These are phyloP conservation scores for Oryza glaberrima DNA, from an alignment of 176 grass and related monocot species.

Conservation along the genomic window DNA sequence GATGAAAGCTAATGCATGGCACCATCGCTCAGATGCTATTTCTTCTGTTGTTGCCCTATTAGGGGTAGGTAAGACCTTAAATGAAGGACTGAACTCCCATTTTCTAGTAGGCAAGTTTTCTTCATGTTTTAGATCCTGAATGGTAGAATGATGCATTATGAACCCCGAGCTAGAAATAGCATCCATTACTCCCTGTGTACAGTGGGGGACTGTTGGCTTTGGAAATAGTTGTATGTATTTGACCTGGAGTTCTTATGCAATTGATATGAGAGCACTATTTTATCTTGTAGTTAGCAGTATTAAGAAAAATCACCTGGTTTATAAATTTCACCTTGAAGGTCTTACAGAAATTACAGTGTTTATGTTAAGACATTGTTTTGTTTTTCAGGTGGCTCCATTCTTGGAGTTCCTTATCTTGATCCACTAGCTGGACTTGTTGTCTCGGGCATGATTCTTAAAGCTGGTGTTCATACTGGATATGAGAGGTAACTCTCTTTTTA, in stretches of 20 bases:
- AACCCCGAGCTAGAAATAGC: background rate
- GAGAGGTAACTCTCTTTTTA: conserved; percentile 62
- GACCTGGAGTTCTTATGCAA: conserved; percentile 5
- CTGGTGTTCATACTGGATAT: conserved; percentile 86
- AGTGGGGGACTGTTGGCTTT: background rate
- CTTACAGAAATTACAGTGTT: background rate
- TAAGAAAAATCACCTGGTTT: background rate
- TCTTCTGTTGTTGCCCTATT: conserved; percentile 89
- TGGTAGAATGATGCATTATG: conserved; percentile 11
- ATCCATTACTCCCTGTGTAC: no score
- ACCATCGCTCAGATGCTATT: conserved; percentile 90
- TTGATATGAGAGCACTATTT: conserved; percentile 27
- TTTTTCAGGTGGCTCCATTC: conserved; percentile 77
- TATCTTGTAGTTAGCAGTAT: conserved; percentile 19
- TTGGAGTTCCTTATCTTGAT: conserved; percentile 89
- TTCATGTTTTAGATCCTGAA: conserved; percentile 16
- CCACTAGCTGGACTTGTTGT: conserved; percentile 92
- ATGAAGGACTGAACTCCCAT: conserved; percentile 23
- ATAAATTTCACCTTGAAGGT: conserved; percentile 30
- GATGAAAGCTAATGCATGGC: conserved; percentile 99
- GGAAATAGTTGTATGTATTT: conserved; percentile 30
- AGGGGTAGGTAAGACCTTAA: conserved; percentile 82
- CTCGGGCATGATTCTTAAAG: conserved; percentile 96
- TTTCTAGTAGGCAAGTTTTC: conserved; percentile 17
- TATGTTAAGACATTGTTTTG: background rate